Percentiles rank a stretch among this genome's conserved stretches.
Conservation (phyloP, 2,329 filamentous ascomycete species). For the Xylariaceae sp. region DNA sequence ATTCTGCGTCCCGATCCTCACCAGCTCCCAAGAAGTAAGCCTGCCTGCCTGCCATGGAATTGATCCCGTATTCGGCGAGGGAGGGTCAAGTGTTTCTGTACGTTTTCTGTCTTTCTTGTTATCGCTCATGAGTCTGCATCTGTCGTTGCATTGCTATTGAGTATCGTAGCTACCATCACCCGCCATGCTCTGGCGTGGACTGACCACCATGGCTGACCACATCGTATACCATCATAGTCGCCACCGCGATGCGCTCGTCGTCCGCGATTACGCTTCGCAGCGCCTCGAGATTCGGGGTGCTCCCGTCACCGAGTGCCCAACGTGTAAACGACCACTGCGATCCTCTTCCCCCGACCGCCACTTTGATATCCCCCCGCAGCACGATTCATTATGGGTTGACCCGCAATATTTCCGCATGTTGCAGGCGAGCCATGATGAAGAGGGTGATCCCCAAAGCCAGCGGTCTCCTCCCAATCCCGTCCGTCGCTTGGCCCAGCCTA, state of each 20-base stretch:
- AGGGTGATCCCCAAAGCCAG: slow-evolving; percentile 37
- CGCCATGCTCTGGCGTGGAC: neutral
- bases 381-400: slow-evolving; percentile 69
- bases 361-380: slow-evolving; percentile 44
- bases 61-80: slow-evolving; percentile 70
- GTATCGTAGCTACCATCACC: neutral
- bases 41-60: slow-evolving; percentile 47
- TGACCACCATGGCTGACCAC: slow-evolving; percentile 8
- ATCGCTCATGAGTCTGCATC: neutral
- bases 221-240: slow-evolving; percentile 53
- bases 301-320: slow-evolving; percentile 73
- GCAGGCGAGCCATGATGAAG: slow-evolving; percentile 48
- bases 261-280: slow-evolving; percentile 80
- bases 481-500: slow-evolving; percentile 49
- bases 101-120: slow-evolving; percentile 35
- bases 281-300: slow-evolving; percentile 74
- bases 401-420: slow-evolving; percentile 96
- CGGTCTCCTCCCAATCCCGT: slow-evolving; percentile 49
- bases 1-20: slow-evolving; percentile 8
- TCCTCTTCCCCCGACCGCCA: slow-evolving; percentile 46
- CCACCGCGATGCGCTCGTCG: slow-evolving; percentile 86
- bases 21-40: neutral
- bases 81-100: slow-evolving; percentile 78
- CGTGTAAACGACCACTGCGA: slow-evolving; percentile 72
- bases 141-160: neutral